Conservation (phyloP, 2,329 filamentous ascomycete species). For the Alternaria sp. region DNA sequence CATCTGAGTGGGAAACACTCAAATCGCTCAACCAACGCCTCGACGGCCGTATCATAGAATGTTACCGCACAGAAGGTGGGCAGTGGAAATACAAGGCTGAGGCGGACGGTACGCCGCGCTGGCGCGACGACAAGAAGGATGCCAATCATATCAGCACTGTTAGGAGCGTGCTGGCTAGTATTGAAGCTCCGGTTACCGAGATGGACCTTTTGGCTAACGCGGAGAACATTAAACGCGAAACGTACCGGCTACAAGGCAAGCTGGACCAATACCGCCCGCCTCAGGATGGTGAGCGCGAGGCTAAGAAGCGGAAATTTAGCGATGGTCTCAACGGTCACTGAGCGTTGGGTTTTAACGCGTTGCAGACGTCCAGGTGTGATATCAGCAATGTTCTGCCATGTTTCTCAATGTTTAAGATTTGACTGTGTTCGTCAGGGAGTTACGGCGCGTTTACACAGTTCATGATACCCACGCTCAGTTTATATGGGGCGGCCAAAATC, state of each 20-base stretch:
- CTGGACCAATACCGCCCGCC: conserved; percentile 40
- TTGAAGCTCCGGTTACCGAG: conserved; percentile 82
- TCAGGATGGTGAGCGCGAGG: conserved; percentile 30
- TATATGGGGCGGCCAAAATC: not conserved
- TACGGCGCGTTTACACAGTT: not conserved
- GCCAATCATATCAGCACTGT: conserved; percentile 89
- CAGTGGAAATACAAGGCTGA: conserved; percentile 76
- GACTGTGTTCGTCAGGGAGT: not conserved
- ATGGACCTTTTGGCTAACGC: conserved; percentile 76
- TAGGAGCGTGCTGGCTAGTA: conserved; percentile 85
- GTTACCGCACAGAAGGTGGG: conserved; percentile 75
- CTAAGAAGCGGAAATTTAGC: conserved; percentile 45
- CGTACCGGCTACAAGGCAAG: conserved; percentile 67
- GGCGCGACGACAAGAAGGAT: conserved; percentile 90
- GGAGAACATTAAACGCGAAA: conserved; percentile 75
- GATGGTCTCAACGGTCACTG: conserved; percentile 8
- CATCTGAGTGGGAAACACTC: conserved; percentile 81
- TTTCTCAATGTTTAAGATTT: not conserved
- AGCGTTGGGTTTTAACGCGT: not conserved
- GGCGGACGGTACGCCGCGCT: conserved; percentile 66
- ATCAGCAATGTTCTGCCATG: not conserved
- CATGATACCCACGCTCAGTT: conserved; percentile 1
- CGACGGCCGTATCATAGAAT: conserved; percentile 90
- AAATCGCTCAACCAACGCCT: conserved; percentile 76
- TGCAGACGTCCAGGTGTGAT: not conserved